Evolutionary conservation across 345 rosid species (phyloP).

Genomic region (Salix udensis): DNA sequence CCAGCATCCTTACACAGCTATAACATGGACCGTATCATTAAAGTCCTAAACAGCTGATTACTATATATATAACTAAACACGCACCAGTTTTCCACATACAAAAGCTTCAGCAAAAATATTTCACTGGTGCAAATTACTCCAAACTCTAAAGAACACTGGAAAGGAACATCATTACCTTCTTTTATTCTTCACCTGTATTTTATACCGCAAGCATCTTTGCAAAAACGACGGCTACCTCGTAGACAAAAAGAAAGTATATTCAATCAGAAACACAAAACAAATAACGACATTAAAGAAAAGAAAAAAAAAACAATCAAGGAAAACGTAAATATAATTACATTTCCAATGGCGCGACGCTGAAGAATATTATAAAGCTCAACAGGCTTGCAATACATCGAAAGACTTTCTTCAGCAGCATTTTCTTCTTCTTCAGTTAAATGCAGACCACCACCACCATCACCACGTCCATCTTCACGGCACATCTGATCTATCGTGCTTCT

Average conservation of each 20-base stretch:
- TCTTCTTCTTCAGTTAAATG: conserved; percentile 84
- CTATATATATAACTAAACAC: not conserved
- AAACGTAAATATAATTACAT: conserved; percentile 34
- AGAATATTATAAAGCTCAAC: conserved; percentile 94
- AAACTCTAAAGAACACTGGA: not conserved
- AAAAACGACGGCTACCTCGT: conserved; percentile 67
- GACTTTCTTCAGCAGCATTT: conserved; percentile 86
- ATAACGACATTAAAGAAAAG: conserved; percentile 3
- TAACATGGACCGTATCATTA: not conserved
- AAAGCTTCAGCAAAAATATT: not conserved
- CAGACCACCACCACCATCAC: conserved; percentile 7
- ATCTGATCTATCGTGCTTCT: conserved; percentile 77
- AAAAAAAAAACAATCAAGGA: not conserved
- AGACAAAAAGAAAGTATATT: not conserved
- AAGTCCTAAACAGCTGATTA: not conserved
- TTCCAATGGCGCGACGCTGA: conserved; percentile 76
- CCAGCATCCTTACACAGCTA: conserved; percentile 4
- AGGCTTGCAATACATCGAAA: conserved; percentile 84
- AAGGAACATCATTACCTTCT: conserved; percentile 47
- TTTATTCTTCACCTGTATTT: conserved; percentile 75
- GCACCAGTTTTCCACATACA: too few relatives aligned
- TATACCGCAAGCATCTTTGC: conserved; percentile 82
- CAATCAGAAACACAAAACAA: not conserved
- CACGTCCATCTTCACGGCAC: conserved; percentile 83
- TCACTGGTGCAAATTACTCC: not conserved